These are phyloP conservation scores for Cladophialophora bantiana DNA, from an alignment of 2,329 filamentous ascomycete genomes.

Conservation along the genomic window DNA sequence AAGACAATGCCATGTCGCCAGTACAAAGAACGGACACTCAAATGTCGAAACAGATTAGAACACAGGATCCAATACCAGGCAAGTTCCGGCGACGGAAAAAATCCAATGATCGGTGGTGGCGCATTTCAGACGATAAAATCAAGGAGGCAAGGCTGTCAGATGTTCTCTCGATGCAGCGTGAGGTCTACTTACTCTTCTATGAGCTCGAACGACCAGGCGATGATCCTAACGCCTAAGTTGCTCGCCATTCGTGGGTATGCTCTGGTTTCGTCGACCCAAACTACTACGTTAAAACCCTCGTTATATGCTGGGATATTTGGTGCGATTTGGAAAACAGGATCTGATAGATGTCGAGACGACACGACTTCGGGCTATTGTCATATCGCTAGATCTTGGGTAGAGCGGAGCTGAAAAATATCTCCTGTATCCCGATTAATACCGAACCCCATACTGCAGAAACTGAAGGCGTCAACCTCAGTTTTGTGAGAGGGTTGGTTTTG, in stretches of 20 bases:
- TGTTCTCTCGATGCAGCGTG: slow-evolving; percentile 89
- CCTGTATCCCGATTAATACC: slow-evolving; percentile 3
- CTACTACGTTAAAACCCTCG: background rate
- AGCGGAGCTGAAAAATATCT: slow-evolving; percentile 2
- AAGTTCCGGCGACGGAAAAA: slow-evolving; percentile 64
- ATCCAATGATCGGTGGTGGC: slow-evolving; percentile 85
- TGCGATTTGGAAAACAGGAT: background rate
- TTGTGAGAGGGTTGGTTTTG: background rate
- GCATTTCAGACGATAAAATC: slow-evolving; percentile 95
- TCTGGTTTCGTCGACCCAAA: background rate
- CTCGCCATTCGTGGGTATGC: background rate
- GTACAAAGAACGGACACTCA: slow-evolving; percentile 36
- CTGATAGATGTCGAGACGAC: background rate
- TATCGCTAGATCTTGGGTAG: slow-evolving; percentile 4
- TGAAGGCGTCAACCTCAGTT: background rate
- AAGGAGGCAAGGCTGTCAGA: slow-evolving; percentile 93
- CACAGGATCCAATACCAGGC: slow-evolving; percentile 41
- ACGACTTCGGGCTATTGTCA: background rate
- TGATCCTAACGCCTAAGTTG: slow-evolving; percentile 28
- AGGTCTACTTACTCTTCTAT: slow-evolving; percentile 96
- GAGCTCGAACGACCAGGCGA: slow-evolving; percentile 70
- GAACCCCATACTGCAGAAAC: background rate
- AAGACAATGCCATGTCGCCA: slow-evolving; percentile 19
- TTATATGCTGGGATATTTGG: background rate
- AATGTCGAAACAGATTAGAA: slow-evolving; percentile 35